Evolutionary conservation across 2,329 filamentous ascomycete species (phyloP).

Genomic region (Trichoderma endophyticum): DNA sequence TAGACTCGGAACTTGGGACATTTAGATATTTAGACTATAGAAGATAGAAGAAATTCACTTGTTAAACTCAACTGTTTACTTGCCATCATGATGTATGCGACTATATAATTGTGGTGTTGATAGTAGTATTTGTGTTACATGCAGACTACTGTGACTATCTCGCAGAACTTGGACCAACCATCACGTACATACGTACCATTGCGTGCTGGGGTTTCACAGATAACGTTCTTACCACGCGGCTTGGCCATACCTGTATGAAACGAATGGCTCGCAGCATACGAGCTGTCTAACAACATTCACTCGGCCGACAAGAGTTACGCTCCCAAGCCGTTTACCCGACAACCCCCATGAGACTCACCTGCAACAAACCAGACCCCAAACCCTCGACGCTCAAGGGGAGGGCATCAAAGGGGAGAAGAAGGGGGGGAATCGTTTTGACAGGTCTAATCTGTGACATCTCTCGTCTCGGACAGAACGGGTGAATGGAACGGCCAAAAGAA

Average conservation of each 20-base stretch:
- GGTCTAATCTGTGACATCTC: constrained; percentile 1
- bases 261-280: neutral
- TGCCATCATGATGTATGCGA: neutral
- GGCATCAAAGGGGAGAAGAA: neutral
- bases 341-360: neutral
- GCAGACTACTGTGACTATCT: neutral
- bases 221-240: constrained; percentile 5
- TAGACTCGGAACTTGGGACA: neutral
- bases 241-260: neutral
- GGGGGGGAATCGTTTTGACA: neutral
- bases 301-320: constrained; percentile 1
- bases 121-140: neutral
- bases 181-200: neutral
- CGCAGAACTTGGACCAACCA: neutral
- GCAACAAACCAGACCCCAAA: neutral
- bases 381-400: neutral
- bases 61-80: neutral
- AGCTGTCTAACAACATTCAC: neutral
- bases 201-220: neutral
- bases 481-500: constrained; percentile 11
- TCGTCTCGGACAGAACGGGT: neutral
- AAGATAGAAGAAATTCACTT: neutral
- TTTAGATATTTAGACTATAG: neutral
- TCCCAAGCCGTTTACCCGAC: neutral
- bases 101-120: neutral